Conservation (phyloP, 176 grass and related monocot species). For the Oryza meridionalis region DNA sequence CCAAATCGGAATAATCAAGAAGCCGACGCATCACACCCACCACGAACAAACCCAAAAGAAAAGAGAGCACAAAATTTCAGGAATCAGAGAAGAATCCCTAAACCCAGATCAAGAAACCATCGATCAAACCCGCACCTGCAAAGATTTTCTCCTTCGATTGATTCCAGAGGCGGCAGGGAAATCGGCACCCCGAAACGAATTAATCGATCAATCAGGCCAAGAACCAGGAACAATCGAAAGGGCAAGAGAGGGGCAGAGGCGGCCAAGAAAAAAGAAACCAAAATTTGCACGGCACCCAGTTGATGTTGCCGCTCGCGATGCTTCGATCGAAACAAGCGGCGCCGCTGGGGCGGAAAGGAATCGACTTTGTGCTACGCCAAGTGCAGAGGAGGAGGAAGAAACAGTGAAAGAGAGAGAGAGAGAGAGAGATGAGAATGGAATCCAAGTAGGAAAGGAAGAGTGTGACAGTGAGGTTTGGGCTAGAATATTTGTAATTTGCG, state of each 20-base stretch:
- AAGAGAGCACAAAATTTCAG: background rate
- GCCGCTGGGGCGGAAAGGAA: background rate
- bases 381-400: background rate
- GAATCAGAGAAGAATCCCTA: background rate
- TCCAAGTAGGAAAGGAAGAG: background rate
- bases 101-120: conserved; percentile 19
- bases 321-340: background rate
- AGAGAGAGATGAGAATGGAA: background rate
- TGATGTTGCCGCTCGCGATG: background rate
- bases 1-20: conserved; percentile 31
- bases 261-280: background rate
- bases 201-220: background rate
- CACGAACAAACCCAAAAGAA: no score
- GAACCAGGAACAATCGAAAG: background rate
- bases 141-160: background rate
- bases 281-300: conserved; percentile 31
- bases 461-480: background rate
- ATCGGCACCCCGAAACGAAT: background rate
- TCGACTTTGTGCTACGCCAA: background rate
- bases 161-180: background rate
- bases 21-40: conserved; percentile 1
- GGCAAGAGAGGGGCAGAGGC: background rate
- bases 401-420: background rate
- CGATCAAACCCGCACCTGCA: background rate
- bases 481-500: background rate